Evolutionary conservation across 805 yeast genomes (phyloP), one percentile per base, ranked within the genome.

Genomic region (Pichia sporocuriosa): DNA sequence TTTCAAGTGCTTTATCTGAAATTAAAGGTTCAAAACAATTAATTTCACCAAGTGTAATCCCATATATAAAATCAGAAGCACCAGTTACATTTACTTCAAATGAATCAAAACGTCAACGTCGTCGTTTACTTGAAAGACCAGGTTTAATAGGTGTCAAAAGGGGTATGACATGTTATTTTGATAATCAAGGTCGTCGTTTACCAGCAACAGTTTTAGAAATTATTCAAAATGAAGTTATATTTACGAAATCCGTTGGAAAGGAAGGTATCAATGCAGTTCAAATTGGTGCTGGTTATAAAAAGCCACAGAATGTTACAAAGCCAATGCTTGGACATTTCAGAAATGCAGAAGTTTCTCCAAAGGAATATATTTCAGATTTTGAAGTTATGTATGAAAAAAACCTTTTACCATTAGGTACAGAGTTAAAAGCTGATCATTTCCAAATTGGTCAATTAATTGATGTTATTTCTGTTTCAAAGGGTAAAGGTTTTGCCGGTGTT

Each of bases 401-500:
- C 0, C 68, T 88, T 40, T 62, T 85, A 40, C 84, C 88, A 11
- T 64, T 81, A 8, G 97, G 97, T 4, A 79, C 88, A 2, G 77
- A 79, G 54, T 65, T 93, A 42, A 75, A 68, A 42, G 96, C 96
- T 2, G 88, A 86, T 57, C 89, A 82, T 62, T 90, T 90, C 61
- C 73, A 78, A 43, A 70, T 67, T 15, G 97, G 97, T 24, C 93
- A 87, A 62, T 74, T 67, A 45, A 89, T 93, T 22, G 98, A 93
- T 59, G 67, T 87, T 40, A 73, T 78, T 58, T 83, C 89, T 13
- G 71, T 73, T 16, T 71, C 89, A 39, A 90, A 87, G 61, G 98
- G 98, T 65, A 93, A 93, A 65, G 98, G 98, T 10, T 87, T 87
- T 61, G 86, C 89, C 19, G 98, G 98, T 77, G 97, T 90, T 20